Evolutionary conservation across 2,329 filamentous ascomycete species (phyloP), one percentile per base, ranked within the genome.

Genomic region (Alternaria ethzedia): DNA sequence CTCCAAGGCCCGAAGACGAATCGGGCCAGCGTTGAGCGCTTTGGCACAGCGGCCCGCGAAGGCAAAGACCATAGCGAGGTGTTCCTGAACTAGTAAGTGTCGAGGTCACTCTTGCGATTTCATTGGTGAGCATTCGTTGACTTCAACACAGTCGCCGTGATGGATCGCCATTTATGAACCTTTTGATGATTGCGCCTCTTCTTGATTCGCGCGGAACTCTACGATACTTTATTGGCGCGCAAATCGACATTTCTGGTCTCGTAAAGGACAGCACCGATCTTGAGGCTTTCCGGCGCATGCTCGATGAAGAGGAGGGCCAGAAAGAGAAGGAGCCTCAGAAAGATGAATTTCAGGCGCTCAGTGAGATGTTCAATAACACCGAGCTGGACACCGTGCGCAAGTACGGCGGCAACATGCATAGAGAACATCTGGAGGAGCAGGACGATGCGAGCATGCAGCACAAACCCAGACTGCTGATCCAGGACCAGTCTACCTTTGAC

Each of bases 1-100:
- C 85, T 94, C 2, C 91, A 94, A 76, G 91, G 92, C 0, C 91
- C 91, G 0, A 87, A 86, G 70, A 93, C 91, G 6, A 90, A 90
- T 67, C 83, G 83, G 0, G 84, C 86, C 64, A 91, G 88, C 54
- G 83, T 91, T 0, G 80, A 83, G 57, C 84, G 92, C 57, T 82
- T 94, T 11, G 83, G 86, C 30, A 86, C 90, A 44, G 88, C 88
- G 26, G 80, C 91, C 11, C 77, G 83, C 8, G 86, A 84, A 1
- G 89, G 90, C n/a, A 85, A 87, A 68, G 91, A 94, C 70, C 87
- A 90, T 67, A 91, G 86, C 57, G 92, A 94, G 71, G 87, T 92
- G 0, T 88, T 94, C 59, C 80, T 94, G 41, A 94, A 94, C 76
- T 94, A 92, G 86, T 88, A 80, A 72, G 85, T 36, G 32, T 15